Percentiles rank a stretch among this genome's conserved stretches.
These are phyloP conservation scores for Helotiales sp. DNA, from an alignment of 2,329 filamentous ascomycete genomes.

Conservation along the genomic window DNA sequence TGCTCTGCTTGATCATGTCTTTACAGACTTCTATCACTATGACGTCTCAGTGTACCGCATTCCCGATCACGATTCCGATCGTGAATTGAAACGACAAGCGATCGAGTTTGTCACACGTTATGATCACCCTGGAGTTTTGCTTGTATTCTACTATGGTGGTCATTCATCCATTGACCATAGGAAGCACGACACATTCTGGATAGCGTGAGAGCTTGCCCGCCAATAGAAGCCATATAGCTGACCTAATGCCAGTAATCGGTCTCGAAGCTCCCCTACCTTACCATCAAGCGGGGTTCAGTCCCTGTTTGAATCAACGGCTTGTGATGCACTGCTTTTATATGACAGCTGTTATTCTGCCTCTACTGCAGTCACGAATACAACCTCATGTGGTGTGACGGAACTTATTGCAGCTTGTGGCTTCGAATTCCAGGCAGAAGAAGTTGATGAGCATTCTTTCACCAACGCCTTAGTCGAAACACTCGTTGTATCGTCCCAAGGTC, in stretches of 20 bases:
- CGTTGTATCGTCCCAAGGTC: background rate
- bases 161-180: constrained; percentile 5
- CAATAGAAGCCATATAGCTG: background rate
- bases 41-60: constrained; percentile 1
- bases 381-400: background rate
- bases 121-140: constrained; percentile 1
- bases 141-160: constrained; percentile 15
- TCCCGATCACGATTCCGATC: constrained; percentile 6
- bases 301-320: background rate
- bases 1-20: background rate
- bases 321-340: constrained; percentile 2
- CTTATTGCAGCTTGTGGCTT: constrained; percentile 4
- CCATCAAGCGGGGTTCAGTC: background rate
- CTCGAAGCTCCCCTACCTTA: background rate
- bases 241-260: background rate
- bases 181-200: constrained; percentile 1
- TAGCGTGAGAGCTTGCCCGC: background rate
- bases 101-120: background rate
- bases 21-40: constrained; percentile 7
- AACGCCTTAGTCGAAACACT: background rate
- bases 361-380: background rate
- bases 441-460: constrained; percentile 1
- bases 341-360: constrained; percentile 8
- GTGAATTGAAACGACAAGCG: background rate
- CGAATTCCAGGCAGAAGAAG: background rate